Evolutionary conservation across 1,284 basidiomycete species (phyloP), one percentile per base, ranked within the genome.

Genomic region (Uromyces viciae-fabae): DNA sequence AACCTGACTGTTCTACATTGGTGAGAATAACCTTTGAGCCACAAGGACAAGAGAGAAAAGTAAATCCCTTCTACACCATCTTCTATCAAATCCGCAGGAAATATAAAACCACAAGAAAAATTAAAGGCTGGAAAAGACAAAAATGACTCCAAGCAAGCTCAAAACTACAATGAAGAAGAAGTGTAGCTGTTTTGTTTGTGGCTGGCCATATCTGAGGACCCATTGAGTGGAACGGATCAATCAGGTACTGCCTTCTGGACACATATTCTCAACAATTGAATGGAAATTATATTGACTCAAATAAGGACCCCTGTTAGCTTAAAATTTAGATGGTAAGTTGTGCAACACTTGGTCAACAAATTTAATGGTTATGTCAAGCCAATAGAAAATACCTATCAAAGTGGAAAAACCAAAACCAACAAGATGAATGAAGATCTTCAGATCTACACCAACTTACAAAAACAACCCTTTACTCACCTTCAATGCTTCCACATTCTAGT

Each of bases 311-410:
- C 25, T 3, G 40, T 40, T 2, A 56, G 54, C 52, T n/a, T 74
- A 49, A 58, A 74, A 33, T n/a, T 5, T 36, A 14, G 54, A 3
- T 74, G 72, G 72, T 33, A 54, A 25, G 31, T 54, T 9, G 28
- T 74, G 22, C 49, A 74, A 9, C 54, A 52, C 25, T 19, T 56
- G 28, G 19, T 62, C 38, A 60, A 56, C 56, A 75, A 75, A 28
- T 60, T 62, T 56, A 15, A 17, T 19, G 73, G 56, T 14, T 75
- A 56, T 42, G 0, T 62, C n/a, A 19, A 62, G 15, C 73, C 58
- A 43, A 17, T 75, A 14, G 1, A 43, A 0, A 11, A 25, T 4
- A 9, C 52, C 9, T 31, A 58, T 25, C 49, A 74, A 25, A 56
- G 49, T 33, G 72, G 72, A 0, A 43, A 31, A 15, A 43, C 33